phyloP scores from a whole-genome alignment of 1,284 basidiomycete genomes.

The Boletus subluridellus region DNA sequence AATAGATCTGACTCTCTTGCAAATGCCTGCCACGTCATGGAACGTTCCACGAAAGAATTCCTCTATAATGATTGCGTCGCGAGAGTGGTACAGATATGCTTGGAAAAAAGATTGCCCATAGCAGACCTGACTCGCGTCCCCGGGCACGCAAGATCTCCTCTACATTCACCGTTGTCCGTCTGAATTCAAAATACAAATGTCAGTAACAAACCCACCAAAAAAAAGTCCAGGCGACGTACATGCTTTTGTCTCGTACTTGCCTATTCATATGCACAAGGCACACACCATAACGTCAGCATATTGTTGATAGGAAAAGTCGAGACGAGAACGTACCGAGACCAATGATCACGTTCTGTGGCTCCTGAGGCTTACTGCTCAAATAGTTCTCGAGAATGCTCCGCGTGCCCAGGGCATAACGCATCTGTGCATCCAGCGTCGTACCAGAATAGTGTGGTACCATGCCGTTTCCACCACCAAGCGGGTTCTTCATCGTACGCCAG shows the following conservation, averaged over 20 bases:
- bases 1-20: background rate
- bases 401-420: background rate
- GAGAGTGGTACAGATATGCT: background rate
- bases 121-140: no score
- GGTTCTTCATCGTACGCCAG: constrained; percentile 81
- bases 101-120: background rate
- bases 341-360: background rate
- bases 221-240: no score
- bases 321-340: background rate
- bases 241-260: background rate
- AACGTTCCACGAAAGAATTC: background rate
- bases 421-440: background rate
- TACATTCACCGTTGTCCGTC: no score
- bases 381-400: background rate
- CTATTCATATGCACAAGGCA: background rate
- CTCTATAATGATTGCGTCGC: background rate
- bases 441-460: background rate
- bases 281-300: background rate
- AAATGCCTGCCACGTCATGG: background rate
- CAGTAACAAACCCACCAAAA: no score
- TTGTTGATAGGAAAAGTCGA: background rate
- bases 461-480: constrained; percentile 36
- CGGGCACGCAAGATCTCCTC: background rate
- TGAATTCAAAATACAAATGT: no score
- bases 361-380: background rate